A percentile compares a stretch with the other conserved stretches of the same genome.
These are phyloP conservation scores for Adansonia madagascariensis DNA, from an alignment of 441 rosid species.

Conservation along the genomic window DNA sequence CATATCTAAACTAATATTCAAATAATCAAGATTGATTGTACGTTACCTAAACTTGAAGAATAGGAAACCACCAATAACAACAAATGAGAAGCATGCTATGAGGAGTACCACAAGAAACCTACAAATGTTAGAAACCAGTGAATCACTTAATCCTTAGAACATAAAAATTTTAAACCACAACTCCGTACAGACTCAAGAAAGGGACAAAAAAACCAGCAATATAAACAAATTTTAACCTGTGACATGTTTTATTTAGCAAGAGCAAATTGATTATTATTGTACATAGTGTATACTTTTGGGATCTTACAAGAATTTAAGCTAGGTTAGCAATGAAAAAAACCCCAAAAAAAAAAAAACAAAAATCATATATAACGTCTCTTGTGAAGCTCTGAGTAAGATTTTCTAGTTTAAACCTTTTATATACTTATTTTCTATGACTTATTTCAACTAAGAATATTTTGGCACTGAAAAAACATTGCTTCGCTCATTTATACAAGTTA, in stretches of 20 bases:
- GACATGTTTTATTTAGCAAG: slow-evolving; percentile 10
- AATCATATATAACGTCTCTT: slow-evolving; percentile 1
- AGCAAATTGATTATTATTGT: neutral
- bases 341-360: neutral
- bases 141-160: slow-evolving; percentile 23
- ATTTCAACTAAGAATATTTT: neutral
- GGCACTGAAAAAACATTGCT: neutral
- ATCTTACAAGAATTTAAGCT: slow-evolving; percentile 10
- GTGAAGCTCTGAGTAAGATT: neutral
- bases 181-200: slow-evolving; percentile 23
- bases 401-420: neutral
- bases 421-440: neutral
- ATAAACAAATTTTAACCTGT: slow-evolving; percentile 14
- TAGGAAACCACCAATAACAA: slow-evolving; percentile 79
- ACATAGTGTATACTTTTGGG: neutral
- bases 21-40: slow-evolving; percentile 9
- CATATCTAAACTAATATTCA: slow-evolving; percentile 13
- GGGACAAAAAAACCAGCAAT: slow-evolving; percentile 10
- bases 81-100: slow-evolving; percentile 80
- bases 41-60: slow-evolving; percentile 78
- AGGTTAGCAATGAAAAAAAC: neutral
- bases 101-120: slow-evolving; percentile 87
- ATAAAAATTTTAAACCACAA: slow-evolving; percentile 20
- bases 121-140: slow-evolving; percentile 32
- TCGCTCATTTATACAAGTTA: neutral